Evolutionary conservation across 768 basidiomycete genomes (phyloP).

Genomic region (Tylopilus subfusipes): DNA sequence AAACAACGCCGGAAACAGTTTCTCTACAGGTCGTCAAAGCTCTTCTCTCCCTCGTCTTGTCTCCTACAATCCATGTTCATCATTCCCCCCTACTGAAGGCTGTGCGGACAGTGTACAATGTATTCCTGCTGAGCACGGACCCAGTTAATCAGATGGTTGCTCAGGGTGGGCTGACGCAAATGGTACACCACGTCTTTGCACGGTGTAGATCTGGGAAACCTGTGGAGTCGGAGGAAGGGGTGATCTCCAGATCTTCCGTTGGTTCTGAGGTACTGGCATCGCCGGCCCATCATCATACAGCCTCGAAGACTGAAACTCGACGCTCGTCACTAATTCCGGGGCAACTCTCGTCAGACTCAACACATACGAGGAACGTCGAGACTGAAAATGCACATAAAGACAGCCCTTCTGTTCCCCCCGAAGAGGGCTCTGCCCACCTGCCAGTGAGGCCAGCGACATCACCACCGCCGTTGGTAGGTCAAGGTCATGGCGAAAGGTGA

Average conservation of each 20-base stretch:
- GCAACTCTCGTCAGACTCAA: neutral
- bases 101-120: constrained; percentile 96
- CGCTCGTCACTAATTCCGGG: constrained; percentile 9
- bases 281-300: constrained; percentile 1
- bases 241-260: constrained; percentile 16
- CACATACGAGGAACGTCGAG: neutral
- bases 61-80: constrained; percentile 83
- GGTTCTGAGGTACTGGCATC: constrained; percentile 22
- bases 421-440: neutral
- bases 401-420: neutral
- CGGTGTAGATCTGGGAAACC: constrained; percentile 53
- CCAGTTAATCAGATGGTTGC: constrained; percentile 96
- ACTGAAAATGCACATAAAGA: constrained; percentile 1
- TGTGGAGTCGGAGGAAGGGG: constrained; percentile 16
- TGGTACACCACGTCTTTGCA: constrained; percentile 95
- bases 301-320: constrained; percentile 8
- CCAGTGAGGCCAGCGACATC: neutral
- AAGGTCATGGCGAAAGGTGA: constrained; percentile 17
- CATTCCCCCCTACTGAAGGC: constrained; percentile 95
- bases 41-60: constrained; percentile 83
- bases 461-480: constrained; percentile 1
- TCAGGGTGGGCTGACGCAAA: constrained; percentile 95
- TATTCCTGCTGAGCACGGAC: constrained; percentile 88
- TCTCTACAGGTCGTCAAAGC: constrained; percentile 97
- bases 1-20: constrained; percentile 83